Base-by-base conservation (phyloP, 1,284 basidiomycete genomes). In the Malassezia brasiliensis region DNA sequence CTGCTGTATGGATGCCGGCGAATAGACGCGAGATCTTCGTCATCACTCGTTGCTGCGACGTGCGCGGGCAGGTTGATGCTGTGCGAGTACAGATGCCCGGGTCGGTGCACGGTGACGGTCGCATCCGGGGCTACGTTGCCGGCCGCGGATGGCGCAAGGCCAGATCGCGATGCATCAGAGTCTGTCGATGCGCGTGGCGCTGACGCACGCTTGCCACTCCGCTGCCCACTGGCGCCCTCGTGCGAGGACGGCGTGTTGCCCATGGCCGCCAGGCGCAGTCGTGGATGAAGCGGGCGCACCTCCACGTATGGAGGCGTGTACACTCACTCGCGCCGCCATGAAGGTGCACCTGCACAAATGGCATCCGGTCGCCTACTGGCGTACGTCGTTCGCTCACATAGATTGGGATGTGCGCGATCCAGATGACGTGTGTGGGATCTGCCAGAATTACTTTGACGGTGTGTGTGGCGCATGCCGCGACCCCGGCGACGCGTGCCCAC, bases 371-470 rank as follows among this genome's bases (percentile, higher is more conserved):
- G 72, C 66, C 25, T 72, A 70, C 53, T 73, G 72, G 72, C 50
- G 68, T 71, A 56, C 61, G 66, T 70, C 2, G 9, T 10, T 39
- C 28, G 35, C 25, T 25, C 35, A 15, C 17, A 8, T 14, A 69
- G 69, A 70, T 14, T 74, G 72, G 72, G 67, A 73, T 45, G 65
- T 70, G 42, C 65, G 64, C 37, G 70, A 74, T 49, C 68, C 67
- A 17, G 71, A 74, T 50, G 72, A 74, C 35, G 67, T 74, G 28
- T 74, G 72, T 52, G 72, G 72, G 38, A 74, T 74, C 50, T 74
- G 72, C 52, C 72, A 73, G 36, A 71, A 68, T 62, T 63, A 67
- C 58, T 74, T 74, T 59, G 72, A 74, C 42, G 72, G 68, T 32
- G 64, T 65, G 36, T 74, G 72, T 38, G 69, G 66, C 31, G 65